A percentile compares a stretch with the other conserved stretches of the same genome.
These are phyloP conservation scores for Nakazawaea ishiwadae DNA, from an alignment of 805 yeast species.

Conservation along the genomic window DNA sequence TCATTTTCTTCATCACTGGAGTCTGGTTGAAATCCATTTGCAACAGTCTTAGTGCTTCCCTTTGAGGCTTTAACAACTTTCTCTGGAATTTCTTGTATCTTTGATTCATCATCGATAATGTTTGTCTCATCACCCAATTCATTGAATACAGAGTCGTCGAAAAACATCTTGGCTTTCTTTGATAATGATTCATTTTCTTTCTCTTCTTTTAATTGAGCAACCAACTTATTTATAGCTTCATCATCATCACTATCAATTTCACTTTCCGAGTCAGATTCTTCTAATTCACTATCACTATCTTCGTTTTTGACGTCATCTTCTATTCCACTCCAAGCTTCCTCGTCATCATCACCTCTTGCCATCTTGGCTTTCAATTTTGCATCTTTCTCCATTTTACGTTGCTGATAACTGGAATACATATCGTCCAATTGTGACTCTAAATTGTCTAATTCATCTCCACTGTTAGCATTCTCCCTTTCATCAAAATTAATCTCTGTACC, in stretches of 20 bases:
- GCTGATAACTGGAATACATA: constrained; percentile 74
- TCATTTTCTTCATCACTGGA: constrained; percentile 32
- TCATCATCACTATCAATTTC: constrained; percentile 61
- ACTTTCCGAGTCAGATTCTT: constrained; percentile 35
- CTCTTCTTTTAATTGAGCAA: constrained; percentile 47
- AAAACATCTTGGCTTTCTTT: constrained; percentile 36
- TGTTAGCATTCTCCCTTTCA: constrained; percentile 30
- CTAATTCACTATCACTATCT: constrained; percentile 40
- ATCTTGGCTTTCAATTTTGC: constrained; percentile 65
- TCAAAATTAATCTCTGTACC: constrained; percentile 58
- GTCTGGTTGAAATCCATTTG: constrained; percentile 41
- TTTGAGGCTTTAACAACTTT: background rate
- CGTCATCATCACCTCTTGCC: constrained; percentile 72
- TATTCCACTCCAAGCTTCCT: constrained; percentile 77
- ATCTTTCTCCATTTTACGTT: constrained; percentile 61
- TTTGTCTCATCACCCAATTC: constrained; percentile 38
- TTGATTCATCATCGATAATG: constrained; percentile 5
- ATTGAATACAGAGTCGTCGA: constrained; percentile 46
- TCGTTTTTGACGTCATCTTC: constrained; percentile 38
- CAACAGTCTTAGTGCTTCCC: background rate
- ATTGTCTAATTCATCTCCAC: constrained; percentile 54
- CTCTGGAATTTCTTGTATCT: constrained; percentile 3
- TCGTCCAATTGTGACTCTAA: constrained; percentile 79
- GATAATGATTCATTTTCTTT: constrained; percentile 38
- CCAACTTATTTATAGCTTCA: constrained; percentile 57